Conservation (phyloP, 176 grass and related monocot genomes). For the Juncus inflexus region DNA sequence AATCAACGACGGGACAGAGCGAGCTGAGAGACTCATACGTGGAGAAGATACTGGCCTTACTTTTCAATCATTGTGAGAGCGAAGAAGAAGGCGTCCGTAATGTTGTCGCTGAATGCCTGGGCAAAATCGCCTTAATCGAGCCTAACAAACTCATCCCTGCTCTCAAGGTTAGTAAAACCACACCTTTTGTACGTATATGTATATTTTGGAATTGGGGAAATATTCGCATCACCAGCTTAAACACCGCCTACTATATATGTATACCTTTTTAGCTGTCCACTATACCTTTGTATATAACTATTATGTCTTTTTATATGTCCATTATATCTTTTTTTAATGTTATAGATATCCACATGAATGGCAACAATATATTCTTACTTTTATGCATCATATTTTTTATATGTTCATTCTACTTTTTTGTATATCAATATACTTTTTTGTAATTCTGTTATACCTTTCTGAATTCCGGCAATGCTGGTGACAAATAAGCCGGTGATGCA, state of each 20-base stretch:
- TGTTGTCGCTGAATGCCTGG: conserved; percentile 90
- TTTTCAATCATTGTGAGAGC: conserved; percentile 94
- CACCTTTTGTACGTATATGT: not conserved
- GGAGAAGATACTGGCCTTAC: conserved; percentile 81
- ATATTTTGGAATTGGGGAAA: conserved; percentile 1
- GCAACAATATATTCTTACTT: too few species aligned
- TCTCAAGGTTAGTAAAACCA: conserved; percentile 45
- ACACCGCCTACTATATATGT: not conserved
- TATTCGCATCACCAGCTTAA: not conserved
- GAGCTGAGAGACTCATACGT: conserved; percentile 72
- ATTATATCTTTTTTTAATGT: too few species aligned
- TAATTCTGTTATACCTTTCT: too few species aligned
- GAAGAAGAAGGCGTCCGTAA: conserved; percentile 95
- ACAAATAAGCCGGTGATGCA: too few species aligned
- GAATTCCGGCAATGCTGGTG: too few species aligned
- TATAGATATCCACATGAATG: too few species aligned
- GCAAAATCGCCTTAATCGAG: conserved; percentile 87
- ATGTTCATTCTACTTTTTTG: too few species aligned
- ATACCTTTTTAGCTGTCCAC: not conserved
- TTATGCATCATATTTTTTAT: too few species aligned
- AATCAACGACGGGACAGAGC: conserved; percentile 63
- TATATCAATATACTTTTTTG: too few species aligned
- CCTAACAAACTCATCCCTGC: conserved; percentile 74
- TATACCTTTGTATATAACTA: too few species aligned
- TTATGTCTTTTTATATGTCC: too few species aligned